A percentile compares a stretch with the other conserved stretches of the same genome.
These are phyloP conservation scores for Aegilops tauschii DNA, from an alignment of 176 grass and related monocot genomes.

Conservation along the genomic window DNA sequence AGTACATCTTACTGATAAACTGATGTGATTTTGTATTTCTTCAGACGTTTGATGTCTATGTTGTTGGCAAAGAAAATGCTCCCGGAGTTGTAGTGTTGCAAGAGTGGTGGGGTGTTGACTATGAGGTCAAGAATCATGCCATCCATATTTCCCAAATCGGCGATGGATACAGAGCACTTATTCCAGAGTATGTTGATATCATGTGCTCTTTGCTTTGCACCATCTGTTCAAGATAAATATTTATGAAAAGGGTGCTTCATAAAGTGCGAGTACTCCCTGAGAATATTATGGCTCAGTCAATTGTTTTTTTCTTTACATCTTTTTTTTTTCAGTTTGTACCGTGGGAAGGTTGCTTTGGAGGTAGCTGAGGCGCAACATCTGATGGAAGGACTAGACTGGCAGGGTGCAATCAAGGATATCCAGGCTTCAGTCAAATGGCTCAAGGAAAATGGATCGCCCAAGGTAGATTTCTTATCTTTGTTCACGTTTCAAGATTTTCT, in stretches of 20 bases:
- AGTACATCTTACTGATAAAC: not conserved
- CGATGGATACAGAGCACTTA: conserved; percentile 89
- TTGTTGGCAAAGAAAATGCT: conserved; percentile 93
- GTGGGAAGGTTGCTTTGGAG: conserved; percentile 87
- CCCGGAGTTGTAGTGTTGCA: conserved; percentile 94
- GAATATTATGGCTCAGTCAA: not conserved
- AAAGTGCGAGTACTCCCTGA: not conserved
- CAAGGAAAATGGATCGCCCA: conserved; percentile 82
- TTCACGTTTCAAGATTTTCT: not conserved
- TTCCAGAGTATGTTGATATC: conserved; percentile 72
- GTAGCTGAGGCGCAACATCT: conserved; percentile 86
- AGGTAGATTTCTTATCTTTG: conserved; percentile 35
- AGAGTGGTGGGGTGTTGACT: conserved; percentile 98
- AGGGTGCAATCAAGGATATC: conserved; percentile 84
- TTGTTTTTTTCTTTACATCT: not conserved
- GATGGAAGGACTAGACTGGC: conserved; percentile 88
- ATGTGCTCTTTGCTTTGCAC: not conserved
- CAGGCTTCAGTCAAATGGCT: conserved; percentile 94
- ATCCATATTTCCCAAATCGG: conserved; percentile 77
- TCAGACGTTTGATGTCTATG: conserved; percentile 88
- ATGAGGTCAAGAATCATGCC: conserved; percentile 95
- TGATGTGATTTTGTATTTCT: not conserved
- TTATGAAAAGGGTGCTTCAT: not conserved
- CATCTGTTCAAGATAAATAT: not conserved
- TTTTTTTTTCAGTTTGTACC: conserved; percentile 65